These are phyloP conservation scores for Vigna hirtella DNA, from an alignment of 306 rosid species.

Conservation along the genomic window DNA sequence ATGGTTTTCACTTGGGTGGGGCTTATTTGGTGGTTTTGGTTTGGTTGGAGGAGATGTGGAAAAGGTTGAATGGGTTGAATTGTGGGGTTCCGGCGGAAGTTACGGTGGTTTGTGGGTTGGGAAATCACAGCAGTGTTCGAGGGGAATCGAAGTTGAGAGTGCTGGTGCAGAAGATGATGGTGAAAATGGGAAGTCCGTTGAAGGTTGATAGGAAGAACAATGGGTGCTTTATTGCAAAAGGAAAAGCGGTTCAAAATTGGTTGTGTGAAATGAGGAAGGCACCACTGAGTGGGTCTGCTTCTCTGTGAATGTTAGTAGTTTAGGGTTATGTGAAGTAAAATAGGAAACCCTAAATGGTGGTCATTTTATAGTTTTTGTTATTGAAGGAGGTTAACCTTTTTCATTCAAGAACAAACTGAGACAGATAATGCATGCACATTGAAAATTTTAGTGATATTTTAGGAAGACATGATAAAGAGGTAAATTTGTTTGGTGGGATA, in stretches of 20 bases:
- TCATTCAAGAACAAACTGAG: too few species aligned
- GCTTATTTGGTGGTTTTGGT: slow-evolving; percentile 70
- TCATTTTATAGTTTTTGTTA: too few species aligned
- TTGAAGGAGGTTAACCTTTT: too few species aligned
- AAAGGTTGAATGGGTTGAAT: slow-evolving; percentile 46
- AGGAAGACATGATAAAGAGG: too few species aligned
- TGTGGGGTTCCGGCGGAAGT: slow-evolving; percentile 54
- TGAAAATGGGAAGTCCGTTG: slow-evolving; percentile 64
- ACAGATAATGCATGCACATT: too few species aligned
- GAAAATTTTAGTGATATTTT: too few species aligned
- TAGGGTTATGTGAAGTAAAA: too few species aligned
- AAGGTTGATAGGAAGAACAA: slow-evolving; percentile 69
- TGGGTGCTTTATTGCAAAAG: slow-evolving; percentile 85
- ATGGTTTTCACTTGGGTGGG: slow-evolving; percentile 76
- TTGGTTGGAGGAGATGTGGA: slow-evolving; percentile 74
- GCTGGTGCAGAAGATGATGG: slow-evolving; percentile 72
- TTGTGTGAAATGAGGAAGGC: slow-evolving; percentile 44
- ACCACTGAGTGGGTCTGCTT: too few species aligned
- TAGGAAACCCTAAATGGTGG: too few species aligned
- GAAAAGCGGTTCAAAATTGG: slow-evolving; percentile 71
- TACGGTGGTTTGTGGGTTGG: slow-evolving; percentile 70
- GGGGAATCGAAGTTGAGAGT: slow-evolving; percentile 72
- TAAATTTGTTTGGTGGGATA: too few species aligned
- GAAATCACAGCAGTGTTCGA: slow-evolving; percentile 80
- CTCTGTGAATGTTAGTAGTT: too few species aligned